phyloP scores from a whole-genome alignment of 208 protist species.

The Trypanosoma caninum region DNA sequence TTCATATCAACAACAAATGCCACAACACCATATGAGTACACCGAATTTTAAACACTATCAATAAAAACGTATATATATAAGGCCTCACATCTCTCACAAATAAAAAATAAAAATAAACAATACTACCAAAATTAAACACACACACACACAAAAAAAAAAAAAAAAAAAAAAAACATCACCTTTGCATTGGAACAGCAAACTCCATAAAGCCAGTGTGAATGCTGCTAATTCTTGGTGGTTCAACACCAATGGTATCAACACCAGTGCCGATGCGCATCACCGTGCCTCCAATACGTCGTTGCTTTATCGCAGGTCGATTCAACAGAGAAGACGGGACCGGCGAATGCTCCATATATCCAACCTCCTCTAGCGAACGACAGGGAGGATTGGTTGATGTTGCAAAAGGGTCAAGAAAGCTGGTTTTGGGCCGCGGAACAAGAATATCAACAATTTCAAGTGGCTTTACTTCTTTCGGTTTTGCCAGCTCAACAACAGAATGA shows the following conservation, averaged over 20 bases:
- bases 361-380: slow-evolving; percentile 79
- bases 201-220: slow-evolving; percentile 44
- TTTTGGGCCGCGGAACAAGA: slow-evolving; percentile 58
- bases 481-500: slow-evolving; percentile 23
- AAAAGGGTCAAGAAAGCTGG: slow-evolving; percentile 52
- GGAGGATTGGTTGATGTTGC: slow-evolving; percentile 57
- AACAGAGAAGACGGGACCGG: slow-evolving; percentile 64
- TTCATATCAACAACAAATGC: no score
- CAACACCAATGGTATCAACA: slow-evolving; percentile 51
- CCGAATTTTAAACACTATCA: neutral
- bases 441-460: slow-evolving; percentile 77
- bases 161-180: neutral
- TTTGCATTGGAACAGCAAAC: slow-evolving; percentile 31
- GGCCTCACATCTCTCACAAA: neutral
- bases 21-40: no score
- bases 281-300: slow-evolving; percentile 69
- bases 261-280: slow-evolving; percentile 72
- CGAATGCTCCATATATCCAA: slow-evolving; percentile 73
- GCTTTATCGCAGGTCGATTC: slow-evolving; percentile 52
- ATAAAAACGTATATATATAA: neutral
- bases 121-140: slow-evolving; percentile 3
- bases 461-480: slow-evolving; percentile 23
- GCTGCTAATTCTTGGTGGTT: slow-evolving; percentile 55
- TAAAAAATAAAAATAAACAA: slow-evolving; percentile 11
- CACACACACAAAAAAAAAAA: neutral